Percentiles rank a stretch among this genome's conserved stretches.
Evolutionary conservation across 2,329 filamentous ascomycete species (phyloP).

Genomic region (Exophiala mesophila): DNA sequence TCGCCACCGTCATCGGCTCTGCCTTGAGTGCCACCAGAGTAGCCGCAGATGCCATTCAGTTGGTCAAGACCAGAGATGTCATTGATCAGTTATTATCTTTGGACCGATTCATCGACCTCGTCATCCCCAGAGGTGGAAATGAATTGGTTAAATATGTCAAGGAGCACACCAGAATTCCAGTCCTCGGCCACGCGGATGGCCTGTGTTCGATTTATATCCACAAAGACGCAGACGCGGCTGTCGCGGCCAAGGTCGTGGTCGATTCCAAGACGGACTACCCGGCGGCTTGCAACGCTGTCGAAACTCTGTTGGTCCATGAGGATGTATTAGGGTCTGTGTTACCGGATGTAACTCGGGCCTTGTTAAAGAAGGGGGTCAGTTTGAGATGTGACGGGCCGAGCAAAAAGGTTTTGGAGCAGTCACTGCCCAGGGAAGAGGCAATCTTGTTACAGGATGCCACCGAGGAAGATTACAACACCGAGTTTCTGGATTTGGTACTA

Average conservation of each 20-base stretch:
- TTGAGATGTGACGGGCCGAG: conserved; percentile 72
- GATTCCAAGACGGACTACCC: conserved; percentile 95
- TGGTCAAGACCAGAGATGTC: conserved; percentile 87
- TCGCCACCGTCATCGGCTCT: conserved; percentile 75
- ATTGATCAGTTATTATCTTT: conserved; percentile 82
- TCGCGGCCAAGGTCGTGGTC: conserved; percentile 71
- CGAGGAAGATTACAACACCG: conserved; percentile 74
- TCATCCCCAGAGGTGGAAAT: conserved; percentile 87
- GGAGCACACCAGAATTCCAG: conserved; percentile 84
- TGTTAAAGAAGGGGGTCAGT: conserved; percentile 71
- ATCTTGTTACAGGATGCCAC: conserved; percentile 59
- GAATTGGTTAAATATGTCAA: conserved; percentile 89
- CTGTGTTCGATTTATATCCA: conserved; percentile 85
- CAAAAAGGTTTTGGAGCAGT: conserved; percentile 56
- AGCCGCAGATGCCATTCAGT: conserved; percentile 81
- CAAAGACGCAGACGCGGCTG: conserved; percentile 64
- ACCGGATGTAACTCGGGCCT: conserved; percentile 65
- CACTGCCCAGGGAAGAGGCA: conserved; percentile 40
- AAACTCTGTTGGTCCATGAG: conserved; percentile 82
- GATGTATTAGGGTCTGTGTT: conserved; percentile 62
- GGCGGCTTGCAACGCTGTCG: conserved; percentile 90
- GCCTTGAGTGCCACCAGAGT: conserved; percentile 70
- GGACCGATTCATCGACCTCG: conserved; percentile 85
- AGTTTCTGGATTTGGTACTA: conserved; percentile 79
- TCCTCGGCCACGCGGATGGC: conserved; percentile 92